phyloP scores from a whole-genome alignment of 768 basidiomycete species.

The Coprinellus micaceus region DNA sequence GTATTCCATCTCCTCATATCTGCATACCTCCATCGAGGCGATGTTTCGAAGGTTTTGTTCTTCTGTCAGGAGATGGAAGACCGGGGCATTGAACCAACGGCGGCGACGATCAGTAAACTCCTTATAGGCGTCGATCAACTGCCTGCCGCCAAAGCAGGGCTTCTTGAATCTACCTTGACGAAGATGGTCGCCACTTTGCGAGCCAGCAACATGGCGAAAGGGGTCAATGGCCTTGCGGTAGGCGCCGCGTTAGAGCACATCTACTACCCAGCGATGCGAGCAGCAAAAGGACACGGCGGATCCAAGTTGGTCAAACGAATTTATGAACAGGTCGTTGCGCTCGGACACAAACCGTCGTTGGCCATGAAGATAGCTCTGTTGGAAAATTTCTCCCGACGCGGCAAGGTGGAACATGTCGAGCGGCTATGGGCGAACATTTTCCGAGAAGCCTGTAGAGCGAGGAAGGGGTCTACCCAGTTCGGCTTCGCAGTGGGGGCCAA shows the following conservation, averaged over 20 bases:
- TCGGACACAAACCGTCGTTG: slow-evolving; percentile 57
- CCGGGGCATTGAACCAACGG: slow-evolving; percentile 61
- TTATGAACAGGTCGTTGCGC: slow-evolving; percentile 46
- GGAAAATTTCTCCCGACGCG: slow-evolving; percentile 63
- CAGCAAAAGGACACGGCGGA: slow-evolving; percentile 40
- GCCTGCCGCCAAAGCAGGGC: slow-evolving; percentile 43
- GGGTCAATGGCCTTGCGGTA: slow-evolving; percentile 28
- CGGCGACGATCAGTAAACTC: slow-evolving; percentile 67
- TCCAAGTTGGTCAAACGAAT: slow-evolving; percentile 55
- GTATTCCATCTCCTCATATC: slow-evolving; percentile 73
- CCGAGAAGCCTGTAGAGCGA: too few relatives aligned
- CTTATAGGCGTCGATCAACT: slow-evolving; percentile 50
- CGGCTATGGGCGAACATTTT: slow-evolving; percentile 76
- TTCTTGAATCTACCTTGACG: slow-evolving; percentile 13
- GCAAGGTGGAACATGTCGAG: slow-evolving; percentile 51
- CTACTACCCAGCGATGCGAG: slow-evolving; percentile 58
- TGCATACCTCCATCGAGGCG: slow-evolving; percentile 58
- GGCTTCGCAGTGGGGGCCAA: too few relatives aligned
- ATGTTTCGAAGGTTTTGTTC: slow-evolving; percentile 52
- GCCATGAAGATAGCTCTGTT: slow-evolving; percentile 62
- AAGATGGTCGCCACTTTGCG: not conserved
- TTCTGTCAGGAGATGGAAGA: slow-evolving; percentile 70
- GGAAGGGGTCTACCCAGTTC: too few relatives aligned
- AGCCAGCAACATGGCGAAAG: not conserved
- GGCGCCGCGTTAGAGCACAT: slow-evolving; percentile 33